A percentile compares a stretch with the other conserved stretches of the same genome.
Conservation (phyloP, 176 grass and related monocot species). For the Oryza rufipogon region DNA sequence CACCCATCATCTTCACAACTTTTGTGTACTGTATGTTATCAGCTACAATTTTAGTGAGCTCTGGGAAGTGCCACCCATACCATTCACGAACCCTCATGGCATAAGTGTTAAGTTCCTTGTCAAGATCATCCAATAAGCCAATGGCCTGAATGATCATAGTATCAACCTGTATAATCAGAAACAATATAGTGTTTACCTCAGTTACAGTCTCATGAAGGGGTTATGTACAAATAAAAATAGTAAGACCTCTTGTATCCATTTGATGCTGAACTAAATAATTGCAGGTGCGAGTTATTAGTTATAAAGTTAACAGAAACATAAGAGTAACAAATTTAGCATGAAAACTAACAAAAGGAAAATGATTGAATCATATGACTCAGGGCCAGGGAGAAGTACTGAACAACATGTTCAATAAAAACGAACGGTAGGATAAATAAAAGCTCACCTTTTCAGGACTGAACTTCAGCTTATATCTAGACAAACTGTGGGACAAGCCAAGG, state of each 20-base stretch:
- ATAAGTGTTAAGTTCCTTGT: slow-evolving; percentile 89
- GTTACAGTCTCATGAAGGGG: neutral
- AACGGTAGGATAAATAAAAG: neutral
- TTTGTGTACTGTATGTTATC: slow-evolving; percentile 70
- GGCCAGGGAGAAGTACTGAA: neutral
- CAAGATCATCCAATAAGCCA: slow-evolving; percentile 89
- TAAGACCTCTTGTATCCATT: neutral
- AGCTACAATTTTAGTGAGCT: slow-evolving; percentile 77
- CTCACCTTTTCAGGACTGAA: slow-evolving; percentile 94
- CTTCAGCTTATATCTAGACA: slow-evolving; percentile 95
- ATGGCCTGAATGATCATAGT: slow-evolving; percentile 81
- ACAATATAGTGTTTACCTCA: slow-evolving; percentile 10
- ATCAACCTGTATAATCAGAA: slow-evolving; percentile 57
- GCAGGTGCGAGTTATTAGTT: neutral
- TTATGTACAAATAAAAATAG: neutral
- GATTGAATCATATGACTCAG: neutral
- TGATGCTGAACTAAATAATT: neutral
- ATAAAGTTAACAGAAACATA: neutral
- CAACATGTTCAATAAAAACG: neutral
- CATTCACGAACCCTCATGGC: slow-evolving; percentile 93
- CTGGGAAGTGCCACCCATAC: slow-evolving; percentile 96
- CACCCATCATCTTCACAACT: slow-evolving; percentile 83
- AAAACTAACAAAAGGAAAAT: neutral
- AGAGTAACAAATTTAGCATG: neutral
- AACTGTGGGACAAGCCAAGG: slow-evolving; percentile 85